Base-by-base conservation (phyloP, 768 basidiomycete genomes). In the Kwoniella sp. region DNA sequence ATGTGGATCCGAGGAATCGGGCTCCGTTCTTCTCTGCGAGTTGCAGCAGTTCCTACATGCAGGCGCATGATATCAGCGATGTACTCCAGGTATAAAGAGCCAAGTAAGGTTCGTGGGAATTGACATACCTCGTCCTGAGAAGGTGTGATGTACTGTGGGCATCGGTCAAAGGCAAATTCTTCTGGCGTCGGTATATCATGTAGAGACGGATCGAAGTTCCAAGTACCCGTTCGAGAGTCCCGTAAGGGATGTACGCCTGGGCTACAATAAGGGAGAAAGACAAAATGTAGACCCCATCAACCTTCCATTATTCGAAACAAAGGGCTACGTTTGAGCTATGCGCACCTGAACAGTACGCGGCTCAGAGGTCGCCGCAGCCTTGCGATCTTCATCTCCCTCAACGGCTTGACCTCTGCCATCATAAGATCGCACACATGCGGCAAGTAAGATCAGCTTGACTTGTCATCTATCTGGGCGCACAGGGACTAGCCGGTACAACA, bases 191-290 rank as follows among this genome's bases (percentile, higher is more conserved):
- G 92, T 52, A 99, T 86, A 1, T 81, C 78, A 79, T 91, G 86
- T 4, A 96, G 82, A 75, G 85, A 86, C 2, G 87, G 86, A 11
- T 87, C 80, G 75, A 92, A 97, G 74, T 94, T 94, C 82, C 90
- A 94, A 15, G 92, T 89, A 4, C 87, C 85, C 0, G 92, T 90
- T 20, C 90, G 85, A 0, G 92, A 90, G 75, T 98, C 93, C 72
- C 87, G 87, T 1, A 96, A 81, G 88, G 91, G 91, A 71, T 93
- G 91, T 0, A 94, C 89, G 11, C 91, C 91, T 4, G 90, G 91
- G 70, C 93, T 96, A 65, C 25, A 64, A 37, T 63, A 53, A 66
- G 34, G 63, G 58, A 26, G n/a, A 52, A 64, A 13, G 12, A 41
- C n/a, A n/a, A n/a, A n/a, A n/a, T n/a, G n/a, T n/a, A n/a, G n/a